phyloP scores from a whole-genome alignment of 176 grass and related monocot genomes.

The Coix lacrymajobi region DNA sequence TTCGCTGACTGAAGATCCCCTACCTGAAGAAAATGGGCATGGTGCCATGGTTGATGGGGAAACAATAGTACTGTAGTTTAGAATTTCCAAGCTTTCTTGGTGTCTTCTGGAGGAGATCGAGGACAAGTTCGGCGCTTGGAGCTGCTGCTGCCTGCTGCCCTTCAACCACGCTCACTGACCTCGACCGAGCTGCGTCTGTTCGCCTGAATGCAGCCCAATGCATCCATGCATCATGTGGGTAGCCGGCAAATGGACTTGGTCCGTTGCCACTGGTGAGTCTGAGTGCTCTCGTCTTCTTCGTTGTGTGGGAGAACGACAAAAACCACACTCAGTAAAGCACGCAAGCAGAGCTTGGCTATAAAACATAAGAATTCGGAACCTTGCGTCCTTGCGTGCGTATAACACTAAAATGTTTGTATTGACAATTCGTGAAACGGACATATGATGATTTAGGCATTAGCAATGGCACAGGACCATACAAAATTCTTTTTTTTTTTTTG shows the following conservation, averaged over 20 bases:
- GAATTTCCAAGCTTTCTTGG: neutral
- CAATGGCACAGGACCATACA: neutral
- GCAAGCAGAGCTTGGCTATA: neutral
- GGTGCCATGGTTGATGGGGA: neutral
- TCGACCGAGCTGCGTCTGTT: neutral
- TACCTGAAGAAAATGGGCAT: neutral
- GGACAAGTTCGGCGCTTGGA: neutral
- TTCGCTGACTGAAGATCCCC: neutral
- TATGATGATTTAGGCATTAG: no score
- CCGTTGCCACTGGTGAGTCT: neutral
- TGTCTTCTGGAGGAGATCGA: neutral
- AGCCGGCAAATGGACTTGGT: neutral
- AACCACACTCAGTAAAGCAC: neutral
- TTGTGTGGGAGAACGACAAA: neutral
- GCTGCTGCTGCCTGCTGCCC: neutral
- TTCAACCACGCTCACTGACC: slow-evolving; percentile 3
- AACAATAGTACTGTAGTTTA: neutral
- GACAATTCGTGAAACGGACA: neutral
- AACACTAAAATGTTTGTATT: neutral
- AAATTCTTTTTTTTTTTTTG: no score
- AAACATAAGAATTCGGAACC: neutral
- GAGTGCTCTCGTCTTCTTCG: neutral
- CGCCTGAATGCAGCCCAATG: neutral
- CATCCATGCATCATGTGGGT: neutral
- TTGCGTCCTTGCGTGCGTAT: neutral